Evolutionary conservation across 1,139 yeast genomes (phyloP), one percentile per base, ranked within the genome.

Genomic region (Tardiomyces blankii): DNA sequence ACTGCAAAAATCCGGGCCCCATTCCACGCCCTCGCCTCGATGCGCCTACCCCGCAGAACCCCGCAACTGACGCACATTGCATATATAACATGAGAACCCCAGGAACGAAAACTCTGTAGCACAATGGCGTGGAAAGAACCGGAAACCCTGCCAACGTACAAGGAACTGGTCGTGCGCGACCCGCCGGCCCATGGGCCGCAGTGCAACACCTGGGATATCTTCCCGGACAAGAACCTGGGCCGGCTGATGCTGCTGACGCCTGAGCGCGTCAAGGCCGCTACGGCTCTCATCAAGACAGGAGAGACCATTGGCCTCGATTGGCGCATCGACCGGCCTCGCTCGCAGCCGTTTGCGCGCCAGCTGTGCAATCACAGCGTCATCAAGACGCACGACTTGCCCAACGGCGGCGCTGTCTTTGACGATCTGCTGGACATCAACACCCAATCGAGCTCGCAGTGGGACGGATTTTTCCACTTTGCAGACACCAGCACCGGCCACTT

Each of bases 401-500:
- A 14, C 35, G 35, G n/a, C 16, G 35, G 35, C 16, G 35, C 16
- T 35, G 46, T 50, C 14, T 57, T 62, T 46, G 67, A 63, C 48
- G 67, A 63, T 43, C 55, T 53, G 38, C 49, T 55, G 25, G 45
- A 41, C 32, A 48, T 62, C 46, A 63, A 63, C 48, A 62, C 67
- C 5, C 67, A 63, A 44, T 50, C 52, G 12, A 54, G 62, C 12
- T 56, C 64, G 7, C 67, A 63, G 48, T 63, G 66, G 65, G 67
- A 63, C 44, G 66, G 66, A 9, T 50, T 63, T 14, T 30, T 30
- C 35, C 35, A 30, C 35, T 30, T 30, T 30, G 35, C 35, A 5
- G 35, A 30, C 35, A 30, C 16, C 16, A 14, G 16, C n/a, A 30
- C 16, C 5, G 35, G 35, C 35, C 35, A 14, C 16, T 30, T 30